Conservation (phyloP, 805 yeast genomes). For the Cyberlindnera americana region DNA sequence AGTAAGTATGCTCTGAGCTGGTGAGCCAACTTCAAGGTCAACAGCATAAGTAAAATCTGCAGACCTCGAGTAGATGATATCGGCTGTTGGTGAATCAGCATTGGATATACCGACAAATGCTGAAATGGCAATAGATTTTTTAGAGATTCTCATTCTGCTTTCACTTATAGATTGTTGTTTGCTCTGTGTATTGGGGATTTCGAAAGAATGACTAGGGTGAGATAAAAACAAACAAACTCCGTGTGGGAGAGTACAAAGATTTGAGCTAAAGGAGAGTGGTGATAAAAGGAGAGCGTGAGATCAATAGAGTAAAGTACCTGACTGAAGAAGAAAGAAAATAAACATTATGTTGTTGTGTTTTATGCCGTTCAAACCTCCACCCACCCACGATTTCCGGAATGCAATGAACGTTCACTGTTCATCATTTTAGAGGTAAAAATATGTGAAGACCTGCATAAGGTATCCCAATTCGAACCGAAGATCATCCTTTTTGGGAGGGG, state of each 20-base stretch:
- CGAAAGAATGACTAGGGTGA: constrained; percentile 12
- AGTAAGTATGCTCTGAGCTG: constrained; percentile 8
- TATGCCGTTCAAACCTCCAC: no score
- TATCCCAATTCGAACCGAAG: not conserved
- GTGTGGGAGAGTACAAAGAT: not conserved
- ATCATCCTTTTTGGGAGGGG: not conserved
- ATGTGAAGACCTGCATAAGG: not conserved
- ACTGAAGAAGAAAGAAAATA: no score
- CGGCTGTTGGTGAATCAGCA: constrained; percentile 6
- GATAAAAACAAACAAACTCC: not conserved
- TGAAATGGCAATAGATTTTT: not conserved
- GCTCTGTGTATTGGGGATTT: not conserved
- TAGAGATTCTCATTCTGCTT: not conserved
- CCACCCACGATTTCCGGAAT: no score
- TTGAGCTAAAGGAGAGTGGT: not conserved
- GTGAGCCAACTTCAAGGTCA: constrained; percentile 13
- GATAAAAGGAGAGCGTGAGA: not conserved
- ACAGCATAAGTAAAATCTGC: constrained; percentile 9
- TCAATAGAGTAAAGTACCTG: not conserved
- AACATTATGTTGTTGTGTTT: no score
- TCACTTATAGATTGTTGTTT: not conserved
- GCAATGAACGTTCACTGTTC: not conserved
- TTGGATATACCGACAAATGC: not conserved
- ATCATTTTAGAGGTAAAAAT: not conserved
- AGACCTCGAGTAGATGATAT: constrained; percentile 11